These are phyloP conservation scores for Termitomyces eurrhizus DNA, from an alignment of 768 basidiomycete genomes.

Conservation along the genomic window DNA sequence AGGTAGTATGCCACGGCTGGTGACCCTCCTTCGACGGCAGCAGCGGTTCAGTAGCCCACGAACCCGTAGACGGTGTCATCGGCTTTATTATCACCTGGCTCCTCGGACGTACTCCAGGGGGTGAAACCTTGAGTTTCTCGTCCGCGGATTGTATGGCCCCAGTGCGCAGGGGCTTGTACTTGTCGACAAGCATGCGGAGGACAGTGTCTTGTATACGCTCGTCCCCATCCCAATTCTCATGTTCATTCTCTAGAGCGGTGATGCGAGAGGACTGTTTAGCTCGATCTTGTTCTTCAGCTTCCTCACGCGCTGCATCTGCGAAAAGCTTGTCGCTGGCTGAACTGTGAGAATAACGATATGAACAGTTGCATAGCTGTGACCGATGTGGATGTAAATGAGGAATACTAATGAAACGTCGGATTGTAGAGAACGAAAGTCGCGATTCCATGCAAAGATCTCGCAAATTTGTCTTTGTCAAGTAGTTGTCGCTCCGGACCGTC, in stretches of 20 bases:
- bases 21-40: conserved; percentile 54
- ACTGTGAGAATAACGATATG: conserved; percentile 1
- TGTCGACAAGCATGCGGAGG: conserved; percentile 82
- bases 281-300: conserved; percentile 29
- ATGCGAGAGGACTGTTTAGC: conserved; percentile 13
- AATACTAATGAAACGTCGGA: neutral
- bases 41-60: conserved; percentile 48
- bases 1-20: conserved; percentile 68
- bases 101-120: conserved; percentile 33
- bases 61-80: conserved; percentile 26
- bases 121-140: conserved; percentile 54
- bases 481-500: neutral
- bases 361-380: neutral
- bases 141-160: conserved; percentile 59
- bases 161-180: conserved; percentile 76
- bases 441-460: conserved; percentile 2
- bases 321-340: conserved; percentile 59
- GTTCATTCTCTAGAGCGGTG: conserved; percentile 36
- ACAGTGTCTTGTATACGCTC: conserved; percentile 68
- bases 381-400: neutral
- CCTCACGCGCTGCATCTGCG: conserved; percentile 57
- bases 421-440: neutral
- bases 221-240: conserved; percentile 76
- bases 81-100: conserved; percentile 12
- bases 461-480: neutral